Evolutionary conservation across 225 moss, liverwort and hornwort genomes (phyloP).

Genomic region (Neckera pumila): DNA sequence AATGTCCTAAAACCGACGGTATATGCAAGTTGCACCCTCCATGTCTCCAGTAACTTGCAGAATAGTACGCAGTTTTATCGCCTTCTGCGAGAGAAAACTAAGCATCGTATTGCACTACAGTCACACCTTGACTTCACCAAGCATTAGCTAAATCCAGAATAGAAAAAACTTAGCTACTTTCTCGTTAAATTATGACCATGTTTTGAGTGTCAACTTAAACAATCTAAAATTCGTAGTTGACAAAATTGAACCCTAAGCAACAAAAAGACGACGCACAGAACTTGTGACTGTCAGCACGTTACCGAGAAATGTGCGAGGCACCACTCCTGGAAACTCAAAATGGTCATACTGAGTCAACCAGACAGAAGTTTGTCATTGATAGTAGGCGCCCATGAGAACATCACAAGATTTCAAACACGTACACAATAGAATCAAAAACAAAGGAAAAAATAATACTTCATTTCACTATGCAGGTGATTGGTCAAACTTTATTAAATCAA

Average conservation of each 20-base stretch:
- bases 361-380: not conserved
- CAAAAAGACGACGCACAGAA: not conserved
- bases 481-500: not conserved
- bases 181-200: not conserved
- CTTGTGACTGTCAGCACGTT: not conserved
- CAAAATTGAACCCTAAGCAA: not conserved
- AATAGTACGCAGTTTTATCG: not conserved
- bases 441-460: not conserved
- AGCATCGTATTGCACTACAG: not conserved
- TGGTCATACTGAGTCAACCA: slow-evolving; percentile 79
- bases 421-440: not conserved
- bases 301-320: slow-evolving; percentile 95
- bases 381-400: not conserved
- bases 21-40: not conserved
- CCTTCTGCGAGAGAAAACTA: not conserved
- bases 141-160: not conserved
- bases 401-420: not conserved
- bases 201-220: not conserved
- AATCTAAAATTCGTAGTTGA: not conserved
- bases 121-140: not conserved
- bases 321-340: slow-evolving; percentile 95
- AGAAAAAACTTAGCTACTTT: not conserved
- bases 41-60: not conserved
- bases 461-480: not conserved
- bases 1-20: not conserved